Base-by-base conservation (phyloP, 2,329 filamentous ascomycete genomes). In the Phyllosticta citribraziliensis region DNA sequence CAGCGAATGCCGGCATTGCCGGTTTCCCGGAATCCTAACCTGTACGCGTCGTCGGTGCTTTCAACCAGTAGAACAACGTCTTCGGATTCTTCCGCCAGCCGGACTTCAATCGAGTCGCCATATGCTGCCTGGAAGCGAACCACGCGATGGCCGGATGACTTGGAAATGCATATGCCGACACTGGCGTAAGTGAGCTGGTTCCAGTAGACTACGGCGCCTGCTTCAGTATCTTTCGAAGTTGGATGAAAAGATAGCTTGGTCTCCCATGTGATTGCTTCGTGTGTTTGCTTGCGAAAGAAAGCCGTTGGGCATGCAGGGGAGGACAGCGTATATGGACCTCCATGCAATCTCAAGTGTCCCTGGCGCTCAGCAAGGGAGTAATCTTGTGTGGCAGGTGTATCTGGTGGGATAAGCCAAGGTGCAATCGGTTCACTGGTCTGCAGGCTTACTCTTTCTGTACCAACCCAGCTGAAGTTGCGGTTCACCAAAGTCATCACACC, bases 161-260 rank as follows among this genome's bases (percentile, higher is more conserved):
- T 19, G 58, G 68, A 61, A 9, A 53, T 33, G 17, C 69, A 64
- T 14, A 80, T 69, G 0, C 78, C 78, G 2, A 80, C 71, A 35
- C 72, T 76, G 55, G 70, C 73, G 58, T 76, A 75, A 0, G 76
- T 78, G 63, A 75, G 75, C 52, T 81, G 77, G 54, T 78, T 82
- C 79, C 80, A 82, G 76, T 79, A 84, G 0, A 84, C 67, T 0
- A 79, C 78, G 0, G 78, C 71, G 0, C 82, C 82, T 0, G 82
- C 81, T 70, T 84, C 82, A 2, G 77, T 77, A 1, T 75, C 71
- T 3, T 67, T 52, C 3, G 72, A 72, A 0, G 68, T 70, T 0
- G 81, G 80, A 0, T 70, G 65, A 63, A 84, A 85, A 0, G 75
- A 71, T 12, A 84, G 66, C 2, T 69, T 73, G 0, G 75, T 76